Percentiles rank a stretch among this genome's conserved stretches.
Evolutionary conservation across 352 stramenopile species (phyloP).

Genomic region (Elongisporangium anandrum): DNA sequence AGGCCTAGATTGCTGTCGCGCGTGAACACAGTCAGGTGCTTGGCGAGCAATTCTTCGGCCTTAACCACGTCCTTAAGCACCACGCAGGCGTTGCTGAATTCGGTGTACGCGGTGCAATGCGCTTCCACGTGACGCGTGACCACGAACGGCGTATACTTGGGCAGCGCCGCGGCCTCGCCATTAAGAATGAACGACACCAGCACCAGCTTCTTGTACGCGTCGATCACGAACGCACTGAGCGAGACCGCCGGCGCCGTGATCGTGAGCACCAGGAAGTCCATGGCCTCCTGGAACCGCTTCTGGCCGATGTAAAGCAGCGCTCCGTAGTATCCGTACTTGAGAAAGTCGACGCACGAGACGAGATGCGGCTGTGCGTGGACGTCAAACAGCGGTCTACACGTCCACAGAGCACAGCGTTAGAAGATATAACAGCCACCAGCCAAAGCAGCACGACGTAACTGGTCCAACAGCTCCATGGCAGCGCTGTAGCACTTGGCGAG

Average conservation of each 20-base stretch:
- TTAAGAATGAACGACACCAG: conserved; percentile 59
- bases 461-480: conserved; percentile 55
- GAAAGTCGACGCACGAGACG: conserved; percentile 56
- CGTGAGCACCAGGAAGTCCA: conserved; percentile 67
- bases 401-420: conserved; percentile 4
- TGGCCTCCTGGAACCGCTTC: conserved; percentile 72
- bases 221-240: conserved; percentile 77
- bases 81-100: conserved; percentile 54
- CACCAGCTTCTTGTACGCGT: conserved; percentile 81
- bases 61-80: conserved; percentile 29
- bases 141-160: conserved; percentile 80
- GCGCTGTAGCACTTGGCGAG: conserved; percentile 77
- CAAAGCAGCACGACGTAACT: conserved; percentile 21
- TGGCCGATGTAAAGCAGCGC: conserved; percentile 67
- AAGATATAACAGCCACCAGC: neutral
- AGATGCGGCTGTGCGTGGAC: conserved; percentile 55
- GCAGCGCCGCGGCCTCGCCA: conserved; percentile 47
- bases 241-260: conserved; percentile 67
- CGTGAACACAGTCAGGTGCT: conserved; percentile 41
- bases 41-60: conserved; percentile 25
- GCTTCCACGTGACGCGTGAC: conserved; percentile 66
- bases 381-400: conserved; percentile 60
- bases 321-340: conserved; percentile 84
- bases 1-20: conserved; percentile 70
- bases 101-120: conserved; percentile 56